Conservation (phyloP, 106 monocot genomes). For the Dendrobium officinale region DNA sequence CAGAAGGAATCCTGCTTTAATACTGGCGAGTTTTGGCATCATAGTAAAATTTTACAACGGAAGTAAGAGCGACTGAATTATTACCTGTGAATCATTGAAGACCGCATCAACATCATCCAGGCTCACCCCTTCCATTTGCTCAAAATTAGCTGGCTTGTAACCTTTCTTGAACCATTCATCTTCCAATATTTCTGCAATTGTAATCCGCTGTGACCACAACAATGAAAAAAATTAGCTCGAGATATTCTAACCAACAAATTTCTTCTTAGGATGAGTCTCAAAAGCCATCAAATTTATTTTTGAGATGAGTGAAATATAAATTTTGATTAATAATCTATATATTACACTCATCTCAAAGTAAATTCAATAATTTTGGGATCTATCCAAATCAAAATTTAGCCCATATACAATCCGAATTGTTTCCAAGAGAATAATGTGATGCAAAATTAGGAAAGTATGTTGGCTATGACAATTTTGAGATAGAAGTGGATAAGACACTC, state of each 20-base stretch:
- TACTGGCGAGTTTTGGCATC: not conserved
- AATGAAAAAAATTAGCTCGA: not conserved
- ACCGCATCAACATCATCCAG: constrained; percentile 82
- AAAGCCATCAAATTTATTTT: no score
- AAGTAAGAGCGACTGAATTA: not conserved
- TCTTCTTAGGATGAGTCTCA: no score
- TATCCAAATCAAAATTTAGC: no score
- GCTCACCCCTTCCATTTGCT: constrained; percentile 44
- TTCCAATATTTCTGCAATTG: constrained; percentile 61
- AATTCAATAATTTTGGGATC: no score
- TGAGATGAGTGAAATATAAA: no score
- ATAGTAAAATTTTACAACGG: not conserved
- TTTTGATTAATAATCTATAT: no score
- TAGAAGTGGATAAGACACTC: constrained; percentile 2
- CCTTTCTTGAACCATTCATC: constrained; percentile 89
- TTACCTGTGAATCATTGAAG: constrained; percentile 80
- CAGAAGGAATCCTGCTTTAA: not conserved
- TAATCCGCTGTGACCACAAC: constrained; percentile 47
- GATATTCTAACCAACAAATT: not conserved
- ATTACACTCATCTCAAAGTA: no score
- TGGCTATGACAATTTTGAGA: not conserved
- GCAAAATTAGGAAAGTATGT: no score
- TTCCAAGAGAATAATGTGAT: no score
- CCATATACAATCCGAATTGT: no score
- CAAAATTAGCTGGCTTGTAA: constrained; percentile 62